Evolutionary conservation across 768 basidiomycete genomes (phyloP), one percentile per base, ranked within the genome.

Genomic region (Tricholoma furcatifolium): DNA sequence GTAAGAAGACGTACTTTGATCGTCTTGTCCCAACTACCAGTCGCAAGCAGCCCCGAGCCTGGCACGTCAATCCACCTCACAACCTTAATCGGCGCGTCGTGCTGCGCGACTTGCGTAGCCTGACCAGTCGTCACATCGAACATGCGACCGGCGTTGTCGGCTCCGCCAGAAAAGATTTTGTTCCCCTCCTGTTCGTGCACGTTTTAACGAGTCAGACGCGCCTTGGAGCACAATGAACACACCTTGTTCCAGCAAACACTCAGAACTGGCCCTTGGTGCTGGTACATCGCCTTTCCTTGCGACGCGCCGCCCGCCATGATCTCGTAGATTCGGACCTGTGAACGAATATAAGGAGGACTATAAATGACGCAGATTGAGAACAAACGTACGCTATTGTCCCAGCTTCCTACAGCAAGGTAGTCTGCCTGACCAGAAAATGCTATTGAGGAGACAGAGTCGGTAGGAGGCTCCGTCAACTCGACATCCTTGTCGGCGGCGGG

Each of bases 1-100:
- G 24, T 34, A 34, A 55, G 18, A 58, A 55, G 2, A 63, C 72
- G 50, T 59, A 94, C 95, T 79, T 94, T 96, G 65, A 98, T 71
- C 1, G 92, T 96, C 72, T 96, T 96, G 69, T 99, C 96, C 97
- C 97, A 99, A 48, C 93, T 93, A 9, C 94, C 97, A 1, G 96
- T 98, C 11, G 87, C 91, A 17, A 95, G 75, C 56, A 95, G 84
- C 12, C 90, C 83, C 32, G 81, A 80, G 56, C 80, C 81, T 18
- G 83, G 84, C 5, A 86, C 80, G 56, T 94, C 88, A 47, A 93
- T 76, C 84, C 88, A 94, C 49, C 83, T 79, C 35, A 93, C 85
- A 53, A 82, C 84, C 67, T 86, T 91, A 62, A 96, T 84, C 10
- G 91, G 91, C 42, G 86, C 91, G 66, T 97, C 93, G 57, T 98